These are phyloP conservation scores for Glycine soja DNA, from an alignment of 306 rosid genomes.

Conservation along the genomic window DNA sequence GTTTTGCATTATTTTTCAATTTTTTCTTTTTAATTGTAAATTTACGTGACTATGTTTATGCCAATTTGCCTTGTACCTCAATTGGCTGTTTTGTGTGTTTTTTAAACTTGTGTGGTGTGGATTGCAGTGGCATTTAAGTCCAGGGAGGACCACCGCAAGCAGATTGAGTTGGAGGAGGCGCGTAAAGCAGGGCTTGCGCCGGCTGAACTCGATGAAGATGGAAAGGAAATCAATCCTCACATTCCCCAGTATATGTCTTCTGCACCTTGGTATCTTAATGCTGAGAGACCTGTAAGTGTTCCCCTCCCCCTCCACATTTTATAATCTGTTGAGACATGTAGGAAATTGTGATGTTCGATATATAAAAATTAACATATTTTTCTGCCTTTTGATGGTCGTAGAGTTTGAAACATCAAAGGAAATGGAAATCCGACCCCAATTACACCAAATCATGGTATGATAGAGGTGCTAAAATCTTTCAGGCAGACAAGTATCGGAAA, in stretches of 20 bases:
- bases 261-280: conserved; percentile 42
- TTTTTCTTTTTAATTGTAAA: conserved; percentile 1
- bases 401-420: conserved; percentile 49
- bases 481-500: conserved; percentile 40
- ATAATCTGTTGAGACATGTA: background rate
- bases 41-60: background rate
- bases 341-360: background rate
- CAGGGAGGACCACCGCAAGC: conserved; percentile 43
- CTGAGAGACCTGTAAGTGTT: conserved; percentile 35
- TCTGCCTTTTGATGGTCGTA: background rate
- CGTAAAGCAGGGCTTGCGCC: conserved; percentile 42
- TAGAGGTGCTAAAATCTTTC: conserved; percentile 39
- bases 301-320: too few relatives aligned
- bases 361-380: background rate
- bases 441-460: conserved; percentile 37
- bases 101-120: conserved; percentile 5
- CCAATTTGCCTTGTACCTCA: background rate
- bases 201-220: conserved; percentile 43
- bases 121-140: conserved; percentile 43
- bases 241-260: conserved; percentile 39
- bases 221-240: conserved; percentile 41
- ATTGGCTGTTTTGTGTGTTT: background rate
- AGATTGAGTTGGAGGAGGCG: conserved; percentile 42
- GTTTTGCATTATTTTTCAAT: background rate
- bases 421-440: conserved; percentile 41